Base-by-base conservation (phyloP, 2,329 filamentous ascomycete species). In the Monilinia fructicola region DNA sequence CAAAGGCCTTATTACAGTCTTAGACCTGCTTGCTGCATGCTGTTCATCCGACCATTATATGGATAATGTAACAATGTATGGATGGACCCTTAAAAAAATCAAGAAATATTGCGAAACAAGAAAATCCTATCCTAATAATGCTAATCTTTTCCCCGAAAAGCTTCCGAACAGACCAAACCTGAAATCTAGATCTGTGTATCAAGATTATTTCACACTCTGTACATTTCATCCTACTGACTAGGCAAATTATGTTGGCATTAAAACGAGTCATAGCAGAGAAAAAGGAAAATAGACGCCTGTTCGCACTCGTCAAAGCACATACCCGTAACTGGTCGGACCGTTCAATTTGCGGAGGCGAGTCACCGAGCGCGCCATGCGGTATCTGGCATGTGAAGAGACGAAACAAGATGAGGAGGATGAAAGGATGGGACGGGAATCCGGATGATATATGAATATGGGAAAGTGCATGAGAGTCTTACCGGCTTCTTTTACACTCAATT, bases 301-400 rank as follows among this genome's bases (percentile, higher is more conserved):
- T 48, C 28, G 44, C 56, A 23, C 28, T 60, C 56, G 42, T 60
- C 56, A 48, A 60, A 60, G 56, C 42, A 60, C 42, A 35, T 23
- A 60, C 42, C 42, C 42, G 42, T 60, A 60, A 48, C 56, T 42
- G 56, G 56, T 23, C 55, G 55, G 55, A 46, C 55, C 42, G 56
- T 59, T 59, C 54, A 42, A 42, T 56, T 35, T 59, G 56, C 56
- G 56, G 56, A 59, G 55, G 55, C 26, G 55, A 59, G 40, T 26
- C 56, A 59, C 42, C 56, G 56, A 48, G 23, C 11, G 31, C 42
- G 44, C 56, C 42, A 21, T 60, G 18, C 56, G 42, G 56, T 48
- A 60, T 60, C 28, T 60, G 42, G 42, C 56, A 60, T 60, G 21
- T 46, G 55, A 59, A 35, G 18, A 35, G 56, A 35, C 40, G 40